phyloP scores from a whole-genome alignment of 352 stramenopile species.

The Phytophthora meadii region DNA sequence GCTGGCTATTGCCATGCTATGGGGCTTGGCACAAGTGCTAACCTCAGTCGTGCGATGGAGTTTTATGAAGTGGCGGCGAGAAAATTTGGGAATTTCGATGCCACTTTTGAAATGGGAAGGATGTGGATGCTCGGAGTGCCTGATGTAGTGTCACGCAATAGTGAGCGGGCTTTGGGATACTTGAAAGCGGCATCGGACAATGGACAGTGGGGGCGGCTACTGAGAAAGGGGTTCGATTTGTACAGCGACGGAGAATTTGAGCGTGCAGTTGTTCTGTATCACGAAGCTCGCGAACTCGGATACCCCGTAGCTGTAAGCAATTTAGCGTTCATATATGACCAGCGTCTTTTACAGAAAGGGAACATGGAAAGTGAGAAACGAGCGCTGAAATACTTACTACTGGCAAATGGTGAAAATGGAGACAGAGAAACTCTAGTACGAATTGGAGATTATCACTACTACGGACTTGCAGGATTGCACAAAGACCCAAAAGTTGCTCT shows the following conservation, averaged over 20 bases:
- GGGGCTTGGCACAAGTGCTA: slow-evolving; percentile 65
- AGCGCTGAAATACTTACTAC: slow-evolving; percentile 51
- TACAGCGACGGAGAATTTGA: slow-evolving; percentile 56
- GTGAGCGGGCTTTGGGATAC: slow-evolving; percentile 45
- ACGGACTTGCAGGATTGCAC: slow-evolving; percentile 56
- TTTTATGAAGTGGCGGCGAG: slow-evolving; percentile 68
- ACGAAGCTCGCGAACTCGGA: slow-evolving; percentile 69
- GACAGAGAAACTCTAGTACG: slow-evolving; percentile 72
- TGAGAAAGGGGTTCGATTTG: slow-evolving; percentile 71
- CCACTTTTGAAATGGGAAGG: slow-evolving; percentile 80
- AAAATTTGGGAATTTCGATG: slow-evolving; percentile 88
- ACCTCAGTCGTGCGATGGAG: slow-evolving; percentile 61
- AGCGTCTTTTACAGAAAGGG: slow-evolving; percentile 40
- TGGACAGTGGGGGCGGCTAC: slow-evolving; percentile 62
- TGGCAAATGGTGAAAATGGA: slow-evolving; percentile 42
- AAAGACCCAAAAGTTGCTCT: slow-evolving; percentile 47
- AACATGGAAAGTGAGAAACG: slow-evolving; percentile 34
- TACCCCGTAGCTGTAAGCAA: slow-evolving; percentile 76
- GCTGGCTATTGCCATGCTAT: slow-evolving; percentile 81
- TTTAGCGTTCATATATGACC: slow-evolving; percentile 79
- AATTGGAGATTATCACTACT: slow-evolving; percentile 83
- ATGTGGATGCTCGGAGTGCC: slow-evolving; percentile 49
- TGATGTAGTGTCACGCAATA: slow-evolving; percentile 31
- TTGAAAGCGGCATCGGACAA: slow-evolving; percentile 66
- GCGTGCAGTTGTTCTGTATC: slow-evolving; percentile 60